Percentiles rank a stretch among this genome's conserved stretches.
Conservation (phyloP, 768 basidiomycete species). For the Russula brevipes region DNA sequence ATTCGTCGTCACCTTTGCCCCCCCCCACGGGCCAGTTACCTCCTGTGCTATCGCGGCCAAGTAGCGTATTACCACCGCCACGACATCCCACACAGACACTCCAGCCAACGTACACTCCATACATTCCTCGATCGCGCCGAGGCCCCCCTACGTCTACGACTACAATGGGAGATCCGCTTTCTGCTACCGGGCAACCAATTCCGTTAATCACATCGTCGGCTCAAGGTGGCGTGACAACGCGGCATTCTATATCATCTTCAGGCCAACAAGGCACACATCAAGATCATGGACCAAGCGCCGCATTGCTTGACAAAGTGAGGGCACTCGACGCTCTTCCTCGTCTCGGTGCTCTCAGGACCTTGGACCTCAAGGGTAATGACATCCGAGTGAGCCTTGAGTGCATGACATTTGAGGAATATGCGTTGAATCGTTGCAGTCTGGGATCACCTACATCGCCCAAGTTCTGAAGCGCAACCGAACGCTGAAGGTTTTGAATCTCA, state of each 20-base stretch:
- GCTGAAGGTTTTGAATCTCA: slow-evolving; percentile 87
- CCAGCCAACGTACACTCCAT: slow-evolving; percentile 80
- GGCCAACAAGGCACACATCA: slow-evolving; percentile 19
- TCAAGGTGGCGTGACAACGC: slow-evolving; percentile 47
- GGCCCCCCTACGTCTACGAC: slow-evolving; percentile 31
- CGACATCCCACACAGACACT: slow-evolving; percentile 46
- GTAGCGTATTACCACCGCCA: slow-evolving; percentile 44
- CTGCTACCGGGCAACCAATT: slow-evolving; percentile 44
- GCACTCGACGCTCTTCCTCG: slow-evolving; percentile 85
- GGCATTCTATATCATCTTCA: slow-evolving; percentile 34
- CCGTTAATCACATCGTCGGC: slow-evolving; percentile 63
- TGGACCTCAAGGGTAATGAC: slow-evolving; percentile 93
- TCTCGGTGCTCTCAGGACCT: slow-evolving; percentile 76
- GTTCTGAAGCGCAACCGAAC: slow-evolving; percentile 95
- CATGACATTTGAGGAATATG: not conserved
- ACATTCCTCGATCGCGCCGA: slow-evolving; percentile 64
- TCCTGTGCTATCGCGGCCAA: slow-evolving; percentile 36
- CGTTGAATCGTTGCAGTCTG: slow-evolving; percentile 39
- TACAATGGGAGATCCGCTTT: slow-evolving; percentile 35
- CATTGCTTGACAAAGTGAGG: slow-evolving; percentile 80
- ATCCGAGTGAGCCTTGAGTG: slow-evolving; percentile 56
- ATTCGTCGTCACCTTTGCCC: slow-evolving; percentile 33
- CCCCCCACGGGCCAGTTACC: slow-evolving; percentile 30
- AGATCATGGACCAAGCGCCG: slow-evolving; percentile 57
- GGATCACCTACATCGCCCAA: slow-evolving; percentile 87